Evolutionary conservation across 2,329 filamentous ascomycete genomes (phyloP).

Genomic region (Arthroderma sp.): DNA sequence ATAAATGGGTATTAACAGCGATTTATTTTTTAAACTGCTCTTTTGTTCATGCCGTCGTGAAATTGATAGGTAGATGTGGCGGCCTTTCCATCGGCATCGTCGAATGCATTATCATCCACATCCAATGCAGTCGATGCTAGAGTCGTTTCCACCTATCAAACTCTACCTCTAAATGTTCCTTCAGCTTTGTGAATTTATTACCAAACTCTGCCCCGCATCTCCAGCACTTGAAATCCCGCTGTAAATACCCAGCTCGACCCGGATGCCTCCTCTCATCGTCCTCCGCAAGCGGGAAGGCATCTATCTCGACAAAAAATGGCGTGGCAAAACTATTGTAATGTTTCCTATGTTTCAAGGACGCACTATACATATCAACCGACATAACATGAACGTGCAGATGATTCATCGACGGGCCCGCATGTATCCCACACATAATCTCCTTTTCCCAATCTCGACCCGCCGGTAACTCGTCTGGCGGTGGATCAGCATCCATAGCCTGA

Average conservation of each 20-base stretch:
- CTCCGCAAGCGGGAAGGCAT: slow-evolving; percentile 60
- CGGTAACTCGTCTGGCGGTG: slow-evolving; percentile 43
- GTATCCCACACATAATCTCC: slow-evolving; percentile 66
- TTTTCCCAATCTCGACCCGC: slow-evolving; percentile 62
- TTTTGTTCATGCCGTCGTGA: neutral
- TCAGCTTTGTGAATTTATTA: slow-evolving; percentile 60
- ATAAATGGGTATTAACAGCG: slow-evolving; percentile 1
- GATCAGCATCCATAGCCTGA: slow-evolving; percentile 48
- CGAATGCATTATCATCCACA: neutral
- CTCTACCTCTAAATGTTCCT: slow-evolving; percentile 61
- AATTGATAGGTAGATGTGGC: neutral
- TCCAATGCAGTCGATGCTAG: slow-evolving; percentile 22
- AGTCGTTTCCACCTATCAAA: slow-evolving; percentile 61
- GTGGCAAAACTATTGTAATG: slow-evolving; percentile 91
- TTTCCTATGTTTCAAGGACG: slow-evolving; percentile 60
- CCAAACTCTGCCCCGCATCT: slow-evolving; percentile 62
- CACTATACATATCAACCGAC: slow-evolving; percentile 63
- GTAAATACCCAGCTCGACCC: slow-evolving; percentile 45
- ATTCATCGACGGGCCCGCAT: slow-evolving; percentile 81
- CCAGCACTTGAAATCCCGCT: slow-evolving; percentile 65
- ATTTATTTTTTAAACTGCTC: neutral
- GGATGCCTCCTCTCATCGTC: slow-evolving; percentile 53
- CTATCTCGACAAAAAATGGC: slow-evolving; percentile 64
- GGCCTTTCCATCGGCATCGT: neutral
- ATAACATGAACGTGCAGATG: slow-evolving; percentile 86